A percentile compares a stretch with the other conserved stretches of the same genome.
Evolutionary conservation across 176 grass and related monocot species (phyloP).

Genomic region (Musa itinerans): DNA sequence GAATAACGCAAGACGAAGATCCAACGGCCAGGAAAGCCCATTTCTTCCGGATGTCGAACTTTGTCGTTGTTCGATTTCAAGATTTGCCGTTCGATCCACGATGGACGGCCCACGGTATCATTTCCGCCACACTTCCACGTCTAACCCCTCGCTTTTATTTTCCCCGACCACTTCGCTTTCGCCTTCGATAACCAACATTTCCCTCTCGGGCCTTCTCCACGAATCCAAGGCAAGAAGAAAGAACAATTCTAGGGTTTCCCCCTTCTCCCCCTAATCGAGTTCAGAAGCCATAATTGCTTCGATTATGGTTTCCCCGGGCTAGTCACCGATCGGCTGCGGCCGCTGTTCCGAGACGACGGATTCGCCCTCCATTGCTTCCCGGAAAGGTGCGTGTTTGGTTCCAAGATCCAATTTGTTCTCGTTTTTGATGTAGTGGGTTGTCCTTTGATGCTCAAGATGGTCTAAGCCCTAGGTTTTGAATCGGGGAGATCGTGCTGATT

Average conservation of each 20-base stretch:
- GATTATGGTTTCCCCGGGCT: not conserved
- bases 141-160: not conserved
- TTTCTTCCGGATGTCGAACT: too few relatives aligned
- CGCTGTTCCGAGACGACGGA: not conserved
- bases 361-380: not conserved
- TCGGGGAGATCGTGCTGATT: not conserved
- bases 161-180: not conserved
- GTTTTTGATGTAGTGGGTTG: not conserved
- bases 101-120: not conserved
- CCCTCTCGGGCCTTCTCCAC: not conserved
- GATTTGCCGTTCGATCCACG: not conserved
- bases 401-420: not conserved
- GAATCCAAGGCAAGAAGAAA: not conserved
- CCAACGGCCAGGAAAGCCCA: too few relatives aligned
- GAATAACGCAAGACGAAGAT: too few relatives aligned
- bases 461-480: not conserved
- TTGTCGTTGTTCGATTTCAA: not conserved
- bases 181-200: not conserved
- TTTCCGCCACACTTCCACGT: not conserved
- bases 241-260: constrained; percentile 1
- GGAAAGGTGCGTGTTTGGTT: not conserved
- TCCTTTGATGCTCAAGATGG: not conserved
- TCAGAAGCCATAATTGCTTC: not conserved
- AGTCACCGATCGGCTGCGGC: not conserved
- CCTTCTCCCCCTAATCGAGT: not conserved